These are phyloP conservation scores for Hydrangea macrophylla DNA, from an alignment of 148 eudicot species.

Conservation along the genomic window DNA sequence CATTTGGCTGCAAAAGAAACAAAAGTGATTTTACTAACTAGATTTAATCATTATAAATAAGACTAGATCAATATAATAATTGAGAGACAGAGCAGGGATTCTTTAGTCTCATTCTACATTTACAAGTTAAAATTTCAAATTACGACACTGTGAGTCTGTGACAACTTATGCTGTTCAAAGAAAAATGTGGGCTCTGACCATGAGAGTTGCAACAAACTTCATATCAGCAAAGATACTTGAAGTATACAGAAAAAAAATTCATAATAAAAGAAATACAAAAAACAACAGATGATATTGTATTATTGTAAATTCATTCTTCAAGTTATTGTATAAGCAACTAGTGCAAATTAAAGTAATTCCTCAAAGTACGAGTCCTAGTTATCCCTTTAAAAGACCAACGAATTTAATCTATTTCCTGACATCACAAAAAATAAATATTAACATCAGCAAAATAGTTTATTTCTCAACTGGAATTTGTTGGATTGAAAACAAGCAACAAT, in stretches of 20 bases:
- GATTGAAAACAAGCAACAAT: too few species aligned
- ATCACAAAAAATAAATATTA: background rate
- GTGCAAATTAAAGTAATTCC: too few species aligned
- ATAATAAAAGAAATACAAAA: too few species aligned
- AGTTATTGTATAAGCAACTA: too few species aligned
- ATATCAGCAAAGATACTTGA: background rate
- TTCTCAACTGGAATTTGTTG: too few species aligned
- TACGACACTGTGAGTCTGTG: background rate
- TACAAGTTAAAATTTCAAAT: background rate
- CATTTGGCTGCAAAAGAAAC: constrained; percentile 67
- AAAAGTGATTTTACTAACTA: background rate
- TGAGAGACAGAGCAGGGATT: background rate
- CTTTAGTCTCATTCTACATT: background rate
- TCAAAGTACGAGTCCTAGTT: too few species aligned
- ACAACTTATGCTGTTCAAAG: background rate
- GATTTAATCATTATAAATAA: constrained; percentile 1
- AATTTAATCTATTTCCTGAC: background rate
- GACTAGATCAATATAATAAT: background rate
- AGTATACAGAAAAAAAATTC: background rate
- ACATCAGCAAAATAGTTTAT: background rate
- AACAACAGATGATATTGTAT: too few species aligned
- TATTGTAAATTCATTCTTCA: background rate
- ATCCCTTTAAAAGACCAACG: background rate
- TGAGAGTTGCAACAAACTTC: background rate
- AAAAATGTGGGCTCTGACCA: background rate